phyloP scores from a whole-genome alignment of 139 green algal species.

The Pleodorina starrii region DNA sequence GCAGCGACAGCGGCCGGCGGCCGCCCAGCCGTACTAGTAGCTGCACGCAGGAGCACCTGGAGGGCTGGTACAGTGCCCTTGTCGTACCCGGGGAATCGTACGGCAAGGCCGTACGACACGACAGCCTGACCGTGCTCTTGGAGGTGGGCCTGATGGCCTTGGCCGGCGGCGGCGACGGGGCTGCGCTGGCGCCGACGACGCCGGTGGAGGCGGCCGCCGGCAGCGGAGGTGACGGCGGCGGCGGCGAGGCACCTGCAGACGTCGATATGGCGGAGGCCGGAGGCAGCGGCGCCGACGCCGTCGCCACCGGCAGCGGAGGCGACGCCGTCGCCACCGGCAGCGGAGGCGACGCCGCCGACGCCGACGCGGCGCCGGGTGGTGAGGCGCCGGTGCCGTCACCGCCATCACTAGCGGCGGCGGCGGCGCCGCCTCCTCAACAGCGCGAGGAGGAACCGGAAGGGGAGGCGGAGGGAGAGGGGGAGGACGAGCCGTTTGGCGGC shows the following conservation, averaged over 20 bases:
- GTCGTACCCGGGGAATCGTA: slow-evolving; percentile 21
- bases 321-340: background rate
- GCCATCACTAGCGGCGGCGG: too few relatives aligned
- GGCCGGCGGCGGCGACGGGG: background rate
- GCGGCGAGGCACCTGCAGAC: background rate
- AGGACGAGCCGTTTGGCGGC: background rate
- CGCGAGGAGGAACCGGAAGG: background rate
- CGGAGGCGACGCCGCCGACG: background rate
- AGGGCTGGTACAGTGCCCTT: slow-evolving; percentile 13
- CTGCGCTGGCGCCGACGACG: background rate
- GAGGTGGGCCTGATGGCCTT: slow-evolving; percentile 39
- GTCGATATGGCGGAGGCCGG: background rate
- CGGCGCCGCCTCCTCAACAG: background rate
- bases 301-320: background rate
- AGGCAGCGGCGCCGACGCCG: background rate
- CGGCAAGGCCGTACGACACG: slow-evolving; percentile 20
- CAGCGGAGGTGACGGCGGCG: background rate
- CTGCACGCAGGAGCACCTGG: slow-evolving; percentile 37
- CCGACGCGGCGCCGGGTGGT: background rate
- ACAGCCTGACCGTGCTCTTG: slow-evolving; percentile 43
- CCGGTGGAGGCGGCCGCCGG: background rate
- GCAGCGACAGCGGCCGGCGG: slow-evolving; percentile 5
- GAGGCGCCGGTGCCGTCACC: too few relatives aligned
- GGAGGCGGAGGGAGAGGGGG: background rate
- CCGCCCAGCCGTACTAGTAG: slow-evolving; percentile 43